phyloP scores from a whole-genome alignment of 2,329 filamentous ascomycete species.

The Metarhizium sp. region DNA sequence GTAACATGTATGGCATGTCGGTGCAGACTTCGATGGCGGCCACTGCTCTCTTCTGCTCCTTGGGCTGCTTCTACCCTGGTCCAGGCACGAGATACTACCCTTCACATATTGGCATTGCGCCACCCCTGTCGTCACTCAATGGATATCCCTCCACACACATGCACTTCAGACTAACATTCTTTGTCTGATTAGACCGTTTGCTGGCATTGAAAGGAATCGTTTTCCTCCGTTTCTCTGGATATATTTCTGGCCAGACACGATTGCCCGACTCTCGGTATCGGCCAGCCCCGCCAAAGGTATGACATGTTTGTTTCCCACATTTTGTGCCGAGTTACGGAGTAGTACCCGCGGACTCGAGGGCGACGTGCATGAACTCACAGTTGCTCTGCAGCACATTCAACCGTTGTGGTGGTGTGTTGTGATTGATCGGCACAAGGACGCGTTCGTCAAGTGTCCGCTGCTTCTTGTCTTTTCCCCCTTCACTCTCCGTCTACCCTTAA shows the following conservation, averaged over 20 bases:
- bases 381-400: background rate
- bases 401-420: background rate
- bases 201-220: background rate
- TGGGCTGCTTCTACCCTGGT: background rate
- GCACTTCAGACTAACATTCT: slow-evolving; percentile 3
- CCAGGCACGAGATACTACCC: background rate
- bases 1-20: background rate
- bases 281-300: background rate
- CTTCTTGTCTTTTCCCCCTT: background rate
- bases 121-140: slow-evolving; percentile 1
- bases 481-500: background rate
- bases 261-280: background rate
- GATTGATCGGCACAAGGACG: background rate
- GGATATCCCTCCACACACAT: background rate
- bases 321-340: background rate
- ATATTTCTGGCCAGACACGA: background rate
- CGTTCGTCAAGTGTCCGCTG: background rate
- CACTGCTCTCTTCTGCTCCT: background rate
- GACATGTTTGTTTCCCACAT: background rate
- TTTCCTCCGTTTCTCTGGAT: background rate
- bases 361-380: slow-evolving; percentile 4
- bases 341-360: background rate
- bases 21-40: background rate
- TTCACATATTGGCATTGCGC: background rate
- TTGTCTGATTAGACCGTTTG: background rate